Conservation (phyloP, 192 early-diverging fungal species). For the Phycomyces blakesleeanus region DNA sequence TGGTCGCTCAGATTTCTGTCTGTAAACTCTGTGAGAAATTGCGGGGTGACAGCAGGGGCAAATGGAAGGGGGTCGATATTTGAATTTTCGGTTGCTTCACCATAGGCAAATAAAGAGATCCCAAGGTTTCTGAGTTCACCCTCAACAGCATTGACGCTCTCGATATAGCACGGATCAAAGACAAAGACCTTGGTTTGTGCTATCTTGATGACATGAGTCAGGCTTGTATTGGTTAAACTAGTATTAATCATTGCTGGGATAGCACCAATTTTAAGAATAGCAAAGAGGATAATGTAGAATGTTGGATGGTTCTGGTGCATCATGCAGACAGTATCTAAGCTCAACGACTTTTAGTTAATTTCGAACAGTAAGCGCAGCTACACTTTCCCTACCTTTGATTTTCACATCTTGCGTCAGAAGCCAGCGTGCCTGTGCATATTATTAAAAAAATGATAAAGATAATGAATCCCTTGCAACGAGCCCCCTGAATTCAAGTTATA, state of each 20-base stretch:
- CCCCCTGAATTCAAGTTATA: not conserved
- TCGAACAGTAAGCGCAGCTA: not conserved
- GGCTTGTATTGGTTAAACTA: constrained; percentile 39
- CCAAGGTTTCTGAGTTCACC: constrained; percentile 5
- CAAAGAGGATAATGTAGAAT: constrained; percentile 53
- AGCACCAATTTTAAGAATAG: constrained; percentile 53
- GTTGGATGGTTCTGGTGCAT: constrained; percentile 52
- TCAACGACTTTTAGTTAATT: not conserved
- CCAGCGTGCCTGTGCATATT: constrained; percentile 22
- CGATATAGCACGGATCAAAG: constrained; percentile 40
- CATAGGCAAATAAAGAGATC: constrained; percentile 23
- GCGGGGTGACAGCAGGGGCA: constrained; percentile 25
- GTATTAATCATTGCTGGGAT: constrained; percentile 59
- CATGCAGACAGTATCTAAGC: constrained; percentile 53
- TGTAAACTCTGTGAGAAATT: constrained; percentile 26
- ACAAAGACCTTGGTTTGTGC: constrained; percentile 38
- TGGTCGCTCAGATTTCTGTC: constrained; percentile 19
- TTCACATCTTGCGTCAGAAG: constrained; percentile 22
- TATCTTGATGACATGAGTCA: constrained; percentile 42
- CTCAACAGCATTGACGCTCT: constrained; percentile 21
- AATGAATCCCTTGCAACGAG: too few species aligned
- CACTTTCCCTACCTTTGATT: constrained; percentile 14
- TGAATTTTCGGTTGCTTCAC: constrained; percentile 23
- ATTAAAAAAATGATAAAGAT: not conserved
- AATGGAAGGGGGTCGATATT: constrained; percentile 17